Base-by-base conservation (phyloP, 192 early-diverging fungal species). In the Rhizoclosmatium sp. region DNA sequence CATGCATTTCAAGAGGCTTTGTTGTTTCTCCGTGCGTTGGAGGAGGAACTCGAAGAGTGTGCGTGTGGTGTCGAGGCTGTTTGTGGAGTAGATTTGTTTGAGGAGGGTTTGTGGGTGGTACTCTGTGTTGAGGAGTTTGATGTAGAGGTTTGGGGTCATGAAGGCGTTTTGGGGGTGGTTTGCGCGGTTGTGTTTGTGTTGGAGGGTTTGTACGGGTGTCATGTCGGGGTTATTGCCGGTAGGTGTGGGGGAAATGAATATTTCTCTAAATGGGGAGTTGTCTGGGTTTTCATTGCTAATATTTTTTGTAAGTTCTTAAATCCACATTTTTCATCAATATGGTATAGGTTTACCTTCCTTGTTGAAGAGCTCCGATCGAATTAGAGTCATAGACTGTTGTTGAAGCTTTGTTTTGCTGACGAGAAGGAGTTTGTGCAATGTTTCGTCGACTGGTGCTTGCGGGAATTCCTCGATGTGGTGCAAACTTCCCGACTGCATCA, bases 81-180 rank as follows among this genome's bases (percentile, higher is more conserved):
- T 51, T 42, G 64, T 66, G 39, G 46, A 23, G 9, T 74, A 42
- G 3, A 82, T 48, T 51, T 87, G 84, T 69, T 72, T 81, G n/a
- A 78, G 60, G n/a, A 87, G 40, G 3, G 76, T 59, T 39, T 78
- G 19, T 12, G 66, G 59, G 68, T 82, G 69, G 62, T 73, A 78
- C 7, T 12, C 46, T 39, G 69, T 78, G 74, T 85, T 81, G 3
- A 89, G 78, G 23, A 89, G 87, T 75, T 85, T 85, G 59, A 83
- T 79, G 75, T 89, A 89, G 3, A 83, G 47, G 67, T 85, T 85
- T 0, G 80, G 45, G 64, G 85, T 87, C 39, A 80, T 44, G 76
- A 59, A 44, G 4, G 19, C 7, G 47, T 68, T 60, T 48, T 73
- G 44, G 12, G 61, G 7, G 71, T 16, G 39, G 16, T 69, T 69